Evolutionary conservation across 192 early-diverging fungal species (phyloP).

Genomic region (Radiomyces spectabilis): DNA sequence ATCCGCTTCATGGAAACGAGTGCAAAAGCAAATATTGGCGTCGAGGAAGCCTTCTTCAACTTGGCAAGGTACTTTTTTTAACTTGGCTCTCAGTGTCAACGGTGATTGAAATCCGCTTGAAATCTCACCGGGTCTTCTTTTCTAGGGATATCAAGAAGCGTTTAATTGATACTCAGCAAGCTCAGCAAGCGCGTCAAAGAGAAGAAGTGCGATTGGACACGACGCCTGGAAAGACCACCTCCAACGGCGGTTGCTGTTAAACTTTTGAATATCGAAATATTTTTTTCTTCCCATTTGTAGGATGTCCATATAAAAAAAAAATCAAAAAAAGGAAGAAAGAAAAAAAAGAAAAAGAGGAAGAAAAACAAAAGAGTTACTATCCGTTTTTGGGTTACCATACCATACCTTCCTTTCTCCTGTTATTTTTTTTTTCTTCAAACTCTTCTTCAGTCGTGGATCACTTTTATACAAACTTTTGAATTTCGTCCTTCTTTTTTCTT

Average conservation of each 20-base stretch:
- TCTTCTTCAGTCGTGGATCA: not conserved
- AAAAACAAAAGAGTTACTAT: not conserved
- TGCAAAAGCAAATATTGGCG: slow-evolving; percentile 96
- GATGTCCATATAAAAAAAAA: not conserved
- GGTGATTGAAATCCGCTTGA: not conserved
- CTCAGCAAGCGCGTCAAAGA: slow-evolving; percentile 21
- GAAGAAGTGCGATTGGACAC: slow-evolving; percentile 26
- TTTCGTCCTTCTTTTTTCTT: not conserved
- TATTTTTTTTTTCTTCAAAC: not conserved
- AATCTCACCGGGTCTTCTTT: not conserved
- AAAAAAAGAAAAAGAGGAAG: not conserved
- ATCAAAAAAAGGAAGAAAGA: not conserved
- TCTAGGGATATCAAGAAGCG: slow-evolving; percentile 95
- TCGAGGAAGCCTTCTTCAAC: slow-evolving; percentile 96
- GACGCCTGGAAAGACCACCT: not conserved
- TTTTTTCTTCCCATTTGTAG: slow-evolving; percentile 1
- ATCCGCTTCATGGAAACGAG: slow-evolving; percentile 97
- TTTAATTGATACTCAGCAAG: slow-evolving; percentile 82
- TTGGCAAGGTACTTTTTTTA: slow-evolving; percentile 64
- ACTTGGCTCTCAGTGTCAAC: not conserved
- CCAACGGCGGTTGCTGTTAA: slow-evolving; percentile 6
- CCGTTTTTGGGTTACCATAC: not conserved
- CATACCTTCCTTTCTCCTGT: not conserved
- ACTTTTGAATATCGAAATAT: not conserved
- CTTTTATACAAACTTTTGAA: not conserved